Evolutionary conservation across 164 flowering plant species (phyloP).

Genomic region (Malania oleifera): DNA sequence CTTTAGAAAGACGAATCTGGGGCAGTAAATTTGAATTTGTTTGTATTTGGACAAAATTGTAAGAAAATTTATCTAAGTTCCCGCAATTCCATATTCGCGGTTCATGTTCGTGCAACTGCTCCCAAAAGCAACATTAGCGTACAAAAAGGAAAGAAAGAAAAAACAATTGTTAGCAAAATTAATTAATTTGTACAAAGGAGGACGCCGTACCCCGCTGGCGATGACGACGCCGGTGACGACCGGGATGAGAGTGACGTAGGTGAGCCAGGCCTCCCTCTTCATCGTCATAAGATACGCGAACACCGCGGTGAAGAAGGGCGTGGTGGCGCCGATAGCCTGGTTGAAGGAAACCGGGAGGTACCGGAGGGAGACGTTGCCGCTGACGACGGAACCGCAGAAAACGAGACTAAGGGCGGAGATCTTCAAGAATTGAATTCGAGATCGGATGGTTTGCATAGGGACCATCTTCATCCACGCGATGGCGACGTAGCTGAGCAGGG

Average conservation of each 20-base stretch:
- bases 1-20: too few species aligned
- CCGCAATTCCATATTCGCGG: too few species aligned
- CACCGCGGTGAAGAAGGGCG: conserved; percentile 71
- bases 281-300: conserved; percentile 62
- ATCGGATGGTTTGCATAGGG: conserved; percentile 64
- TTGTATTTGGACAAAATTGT: too few species aligned
- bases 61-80: too few species aligned
- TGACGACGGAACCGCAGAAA: conserved; percentile 66
- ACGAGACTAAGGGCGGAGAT: conserved; percentile 54
- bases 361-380: conserved; percentile 56
- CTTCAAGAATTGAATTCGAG: conserved; percentile 56
- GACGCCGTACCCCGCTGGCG: conserved; percentile 55
- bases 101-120: too few species aligned
- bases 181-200: background rate
- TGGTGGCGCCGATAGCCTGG: conserved; percentile 71
- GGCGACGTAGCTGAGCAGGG: conserved; percentile 56
- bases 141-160: background rate
- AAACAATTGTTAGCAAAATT: background rate
- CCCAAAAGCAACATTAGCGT: too few species aligned
- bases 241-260: conserved; percentile 53
- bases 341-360: conserved; percentile 59
- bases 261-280: conserved; percentile 62
- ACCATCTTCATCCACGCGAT: conserved; percentile 70
- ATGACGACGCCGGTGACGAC: conserved; percentile 70
- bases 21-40: too few species aligned